Conservation (phyloP, 2,329 filamentous ascomycete species). For the Cadophora luteo-olivacea region DNA sequence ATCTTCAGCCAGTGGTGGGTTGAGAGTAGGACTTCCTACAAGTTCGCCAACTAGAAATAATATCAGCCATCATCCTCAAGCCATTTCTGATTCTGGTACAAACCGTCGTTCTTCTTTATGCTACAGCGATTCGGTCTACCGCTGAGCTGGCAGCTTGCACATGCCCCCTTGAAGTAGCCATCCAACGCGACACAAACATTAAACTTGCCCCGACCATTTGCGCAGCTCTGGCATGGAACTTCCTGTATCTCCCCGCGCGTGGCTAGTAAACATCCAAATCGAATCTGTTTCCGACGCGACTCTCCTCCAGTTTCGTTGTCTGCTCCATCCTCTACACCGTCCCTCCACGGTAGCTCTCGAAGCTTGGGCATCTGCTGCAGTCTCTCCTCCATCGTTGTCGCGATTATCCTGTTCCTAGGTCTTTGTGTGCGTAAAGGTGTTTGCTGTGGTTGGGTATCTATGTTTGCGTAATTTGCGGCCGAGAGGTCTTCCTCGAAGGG, state of each 20-base stretch:
- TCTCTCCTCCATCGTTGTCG: conserved; percentile 42
- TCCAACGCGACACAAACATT: conserved; percentile 42
- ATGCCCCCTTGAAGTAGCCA: conserved; percentile 46
- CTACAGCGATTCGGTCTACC: conserved; percentile 43
- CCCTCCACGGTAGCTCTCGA: conserved; percentile 42
- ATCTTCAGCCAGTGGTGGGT: conserved; percentile 24
- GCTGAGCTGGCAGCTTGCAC: conserved; percentile 44
- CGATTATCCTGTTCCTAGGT: conserved; percentile 24
- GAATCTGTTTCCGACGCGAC: conserved; percentile 44
- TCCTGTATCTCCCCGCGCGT: conserved; percentile 41
- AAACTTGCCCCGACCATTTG: conserved; percentile 44
- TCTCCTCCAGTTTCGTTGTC: conserved; percentile 44
- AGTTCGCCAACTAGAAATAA: conserved; percentile 8
- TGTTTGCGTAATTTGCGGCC: conserved; percentile 16
- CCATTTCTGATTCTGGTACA: background rate
- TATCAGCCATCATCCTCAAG: background rate
- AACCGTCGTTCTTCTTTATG: conserved; percentile 44
- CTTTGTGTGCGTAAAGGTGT: conserved; percentile 23
- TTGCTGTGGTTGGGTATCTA: conserved; percentile 18
- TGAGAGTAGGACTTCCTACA: conserved; percentile 27
- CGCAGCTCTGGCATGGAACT: conserved; percentile 40
- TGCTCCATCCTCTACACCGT: conserved; percentile 41
- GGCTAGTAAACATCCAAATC: conserved; percentile 44
- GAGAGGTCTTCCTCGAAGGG: conserved; percentile 32
- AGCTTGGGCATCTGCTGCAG: conserved; percentile 42